These are phyloP conservation scores for Aspergillus nidulans DNA, from an alignment of 495 filamentous ascomycete species.

Conservation along the genomic window DNA sequence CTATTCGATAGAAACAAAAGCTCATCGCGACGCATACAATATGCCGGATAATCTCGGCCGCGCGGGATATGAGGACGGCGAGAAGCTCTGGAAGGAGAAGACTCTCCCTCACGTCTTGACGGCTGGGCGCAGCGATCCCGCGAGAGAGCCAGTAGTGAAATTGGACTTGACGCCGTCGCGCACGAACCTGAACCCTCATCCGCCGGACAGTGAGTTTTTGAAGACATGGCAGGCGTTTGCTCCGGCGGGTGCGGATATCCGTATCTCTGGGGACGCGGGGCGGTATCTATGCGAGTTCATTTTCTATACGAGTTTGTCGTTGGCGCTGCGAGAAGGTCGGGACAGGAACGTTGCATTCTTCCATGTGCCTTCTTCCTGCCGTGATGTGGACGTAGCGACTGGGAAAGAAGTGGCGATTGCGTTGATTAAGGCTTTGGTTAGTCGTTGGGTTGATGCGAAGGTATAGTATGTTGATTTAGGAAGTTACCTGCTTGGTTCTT, in stretches of 20 bases:
- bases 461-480: not conserved
- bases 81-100: constrained; percentile 43
- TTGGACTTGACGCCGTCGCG: not conserved
- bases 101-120: constrained; percentile 32
- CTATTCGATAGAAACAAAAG: constrained; percentile 67
- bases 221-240: constrained; percentile 31
- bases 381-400: constrained; percentile 48
- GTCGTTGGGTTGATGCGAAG: constrained; percentile 38
- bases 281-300: constrained; percentile 85
- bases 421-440: constrained; percentile 64
- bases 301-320: constrained; percentile 69
- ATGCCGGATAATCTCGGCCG: constrained; percentile 64
- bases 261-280: constrained; percentile 70
- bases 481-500: not conserved
- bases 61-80: constrained; percentile 48
- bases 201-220: constrained; percentile 33
- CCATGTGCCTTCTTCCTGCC: constrained; percentile 65
- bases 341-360: constrained; percentile 65
- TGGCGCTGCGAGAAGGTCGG: constrained; percentile 43
- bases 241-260: constrained; percentile 47
- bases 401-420: constrained; percentile 63
- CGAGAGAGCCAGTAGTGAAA: constrained; percentile 4
- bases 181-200: constrained; percentile 18
- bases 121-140: constrained; percentile 21
- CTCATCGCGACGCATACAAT: constrained; percentile 70